Evolutionary conservation across 2,329 filamentous ascomycete species (phyloP).

Genomic region (Clarireedia sp.): DNA sequence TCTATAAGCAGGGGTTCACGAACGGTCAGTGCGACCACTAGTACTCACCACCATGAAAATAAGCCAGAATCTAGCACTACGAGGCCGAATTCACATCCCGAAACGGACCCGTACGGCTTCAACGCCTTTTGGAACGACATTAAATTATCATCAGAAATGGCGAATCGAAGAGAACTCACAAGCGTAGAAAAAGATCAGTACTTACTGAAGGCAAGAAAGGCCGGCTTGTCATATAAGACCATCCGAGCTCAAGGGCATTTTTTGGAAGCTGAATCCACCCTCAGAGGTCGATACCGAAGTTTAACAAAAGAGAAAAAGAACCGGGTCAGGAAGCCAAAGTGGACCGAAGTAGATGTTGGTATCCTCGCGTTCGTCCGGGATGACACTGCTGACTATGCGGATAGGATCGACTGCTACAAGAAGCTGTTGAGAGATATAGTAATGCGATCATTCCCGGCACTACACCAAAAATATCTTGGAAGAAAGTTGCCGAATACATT

Average conservation of each 20-base stretch:
- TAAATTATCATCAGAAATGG: slow-evolving; percentile 4
- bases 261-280: slow-evolving; percentile 60
- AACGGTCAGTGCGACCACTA: not conserved
- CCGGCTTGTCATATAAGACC: slow-evolving; percentile 56
- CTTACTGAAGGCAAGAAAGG: slow-evolving; percentile 45
- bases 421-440: slow-evolving; percentile 34
- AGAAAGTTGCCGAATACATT: slow-evolving; percentile 48
- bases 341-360: slow-evolving; percentile 57
- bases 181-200: slow-evolving; percentile 37
- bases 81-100: too few species aligned
- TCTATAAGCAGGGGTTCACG: too few species aligned
- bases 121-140: slow-evolving; percentile 1
- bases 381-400: slow-evolving; percentile 2
- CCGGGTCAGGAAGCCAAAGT: slow-evolving; percentile 58
- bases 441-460: slow-evolving; percentile 2
- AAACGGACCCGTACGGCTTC: too few species aligned
- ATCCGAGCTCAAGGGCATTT: slow-evolving; percentile 50
- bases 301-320: slow-evolving; percentile 56
- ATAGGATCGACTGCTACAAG: slow-evolving; percentile 39
- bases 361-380: not conserved
- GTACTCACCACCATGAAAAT: not conserved
- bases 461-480: slow-evolving; percentile 44
- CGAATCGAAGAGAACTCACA: slow-evolving; percentile 1
- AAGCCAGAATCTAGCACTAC: not conserved
- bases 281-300: slow-evolving; percentile 59